These are phyloP conservation scores for Serendipita sp. DNA, from an alignment of 768 basidiomycete species.

Conservation along the genomic window DNA sequence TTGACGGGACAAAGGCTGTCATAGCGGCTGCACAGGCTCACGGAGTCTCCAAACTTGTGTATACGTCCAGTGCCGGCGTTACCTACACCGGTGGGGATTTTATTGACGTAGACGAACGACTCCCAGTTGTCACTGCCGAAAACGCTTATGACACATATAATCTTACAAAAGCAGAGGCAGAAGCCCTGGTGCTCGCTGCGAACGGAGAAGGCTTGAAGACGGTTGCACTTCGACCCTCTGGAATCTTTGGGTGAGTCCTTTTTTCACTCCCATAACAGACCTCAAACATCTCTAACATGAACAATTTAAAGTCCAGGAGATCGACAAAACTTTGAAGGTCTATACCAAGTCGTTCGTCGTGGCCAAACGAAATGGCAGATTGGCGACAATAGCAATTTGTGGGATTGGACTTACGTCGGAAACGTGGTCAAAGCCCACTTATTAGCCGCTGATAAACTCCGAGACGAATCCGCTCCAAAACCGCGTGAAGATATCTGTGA, in stretches of 20 bases:
- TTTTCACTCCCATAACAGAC: background rate
- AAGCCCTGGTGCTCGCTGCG: slow-evolving; percentile 64
- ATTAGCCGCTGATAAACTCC: slow-evolving; percentile 78
- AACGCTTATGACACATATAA: slow-evolving; percentile 39
- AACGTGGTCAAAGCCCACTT: slow-evolving; percentile 92
- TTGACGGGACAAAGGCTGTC: slow-evolving; percentile 74
- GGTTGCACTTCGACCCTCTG: slow-evolving; percentile 79
- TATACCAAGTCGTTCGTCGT: slow-evolving; percentile 61
- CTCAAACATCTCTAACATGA: background rate
- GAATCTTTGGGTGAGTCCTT: slow-evolving; percentile 75
- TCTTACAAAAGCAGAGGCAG: slow-evolving; percentile 82
- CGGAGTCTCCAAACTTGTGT: slow-evolving; percentile 75
- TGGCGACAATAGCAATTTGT: slow-evolving; percentile 82
- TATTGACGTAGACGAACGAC: slow-evolving; percentile 76
- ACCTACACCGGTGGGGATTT: slow-evolving; percentile 72
- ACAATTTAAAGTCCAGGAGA: slow-evolving; percentile 59
- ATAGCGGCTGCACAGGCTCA: slow-evolving; percentile 63
- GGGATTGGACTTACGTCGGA: slow-evolving; percentile 93
- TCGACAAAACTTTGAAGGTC: slow-evolving; percentile 65
- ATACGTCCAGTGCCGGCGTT: slow-evolving; percentile 85
- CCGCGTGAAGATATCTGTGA: slow-evolving; percentile 23
- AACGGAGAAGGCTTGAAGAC: slow-evolving; percentile 80
- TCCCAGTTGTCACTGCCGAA: slow-evolving; percentile 57
- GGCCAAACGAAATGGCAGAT: slow-evolving; percentile 86
- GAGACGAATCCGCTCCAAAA: slow-evolving; percentile 20